Percentiles rank a stretch among this genome's conserved stretches.
phyloP scores from a whole-genome alignment of 176 grass and related monocot genomes.

The Oryza australiensis region DNA sequence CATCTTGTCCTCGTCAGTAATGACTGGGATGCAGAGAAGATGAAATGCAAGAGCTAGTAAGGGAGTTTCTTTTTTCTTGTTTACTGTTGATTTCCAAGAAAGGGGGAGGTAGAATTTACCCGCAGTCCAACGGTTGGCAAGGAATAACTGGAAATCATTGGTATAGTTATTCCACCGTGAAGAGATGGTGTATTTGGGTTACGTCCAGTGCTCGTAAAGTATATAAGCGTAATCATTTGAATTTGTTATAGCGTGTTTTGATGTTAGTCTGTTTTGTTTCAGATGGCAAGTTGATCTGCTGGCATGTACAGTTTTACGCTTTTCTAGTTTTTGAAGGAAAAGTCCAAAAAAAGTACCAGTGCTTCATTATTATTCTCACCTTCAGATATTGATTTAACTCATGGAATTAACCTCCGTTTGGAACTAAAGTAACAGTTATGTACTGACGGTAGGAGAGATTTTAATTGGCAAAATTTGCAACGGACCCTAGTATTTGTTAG shows the following conservation, averaged over 20 bases:
- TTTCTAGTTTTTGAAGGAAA: neutral
- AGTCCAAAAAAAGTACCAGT: neutral
- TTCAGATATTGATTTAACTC: neutral
- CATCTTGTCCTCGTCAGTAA: constrained; percentile 58
- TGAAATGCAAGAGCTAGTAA: neutral
- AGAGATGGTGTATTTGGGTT: neutral
- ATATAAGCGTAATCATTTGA: neutral
- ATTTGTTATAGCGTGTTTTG: neutral
- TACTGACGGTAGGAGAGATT: too few species aligned
- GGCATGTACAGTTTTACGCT: neutral
- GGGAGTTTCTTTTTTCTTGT: neutral
- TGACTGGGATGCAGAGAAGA: constrained; percentile 44
- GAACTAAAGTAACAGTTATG: neutral
- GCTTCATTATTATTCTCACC: neutral
- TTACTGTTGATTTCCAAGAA: neutral
- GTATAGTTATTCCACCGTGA: constrained; percentile 14
- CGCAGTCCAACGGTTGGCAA: neutral
- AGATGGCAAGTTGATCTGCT: constrained; percentile 1
- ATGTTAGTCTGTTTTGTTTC: constrained; percentile 1
- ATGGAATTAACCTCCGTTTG: neutral
- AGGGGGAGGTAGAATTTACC: neutral
- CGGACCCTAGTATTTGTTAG: too few species aligned
- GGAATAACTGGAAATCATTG: neutral
- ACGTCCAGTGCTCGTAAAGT: constrained; percentile 8
- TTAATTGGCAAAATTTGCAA: too few species aligned